These are phyloP conservation scores for Plasmodium coatneyi DNA, from an alignment of 169 alveolate genomes.

Conservation along the genomic window DNA sequence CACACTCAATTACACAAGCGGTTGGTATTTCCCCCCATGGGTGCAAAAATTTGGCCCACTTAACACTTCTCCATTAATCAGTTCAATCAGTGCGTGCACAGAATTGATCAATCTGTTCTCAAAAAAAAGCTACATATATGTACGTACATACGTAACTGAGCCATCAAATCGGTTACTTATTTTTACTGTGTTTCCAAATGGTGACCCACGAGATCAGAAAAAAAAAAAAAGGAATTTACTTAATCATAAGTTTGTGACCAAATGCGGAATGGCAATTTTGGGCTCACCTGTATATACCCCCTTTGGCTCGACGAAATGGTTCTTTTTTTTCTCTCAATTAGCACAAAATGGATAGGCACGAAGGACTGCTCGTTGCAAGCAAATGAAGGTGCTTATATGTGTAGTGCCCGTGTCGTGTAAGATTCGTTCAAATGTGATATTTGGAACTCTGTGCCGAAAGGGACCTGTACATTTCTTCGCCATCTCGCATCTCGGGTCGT, in stretches of 20 bases:
- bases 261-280: not conserved
- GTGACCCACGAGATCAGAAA: not conserved
- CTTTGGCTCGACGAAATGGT: not conserved
- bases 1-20: not conserved
- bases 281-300: not conserved
- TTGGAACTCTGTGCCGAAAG: not conserved
- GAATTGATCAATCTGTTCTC: not conserved
- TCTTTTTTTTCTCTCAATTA: not conserved
- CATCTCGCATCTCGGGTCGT: not conserved
- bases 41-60: not conserved
- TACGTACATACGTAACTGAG: not conserved
- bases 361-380: not conserved
- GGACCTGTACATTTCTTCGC: not conserved
- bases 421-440: not conserved
- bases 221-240: not conserved
- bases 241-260: not conserved
- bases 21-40: not conserved
- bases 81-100: not conserved
- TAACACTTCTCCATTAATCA: not conserved
- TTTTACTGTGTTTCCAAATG: not conserved
- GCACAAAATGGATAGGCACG: not conserved
- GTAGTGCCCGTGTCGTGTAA: not conserved
- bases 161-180: not conserved
- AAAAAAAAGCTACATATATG: not conserved
- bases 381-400: not conserved